These are phyloP conservation scores for Penicillium sp. DNA, from an alignment of 2,329 filamentous ascomycete species.

Conservation along the genomic window DNA sequence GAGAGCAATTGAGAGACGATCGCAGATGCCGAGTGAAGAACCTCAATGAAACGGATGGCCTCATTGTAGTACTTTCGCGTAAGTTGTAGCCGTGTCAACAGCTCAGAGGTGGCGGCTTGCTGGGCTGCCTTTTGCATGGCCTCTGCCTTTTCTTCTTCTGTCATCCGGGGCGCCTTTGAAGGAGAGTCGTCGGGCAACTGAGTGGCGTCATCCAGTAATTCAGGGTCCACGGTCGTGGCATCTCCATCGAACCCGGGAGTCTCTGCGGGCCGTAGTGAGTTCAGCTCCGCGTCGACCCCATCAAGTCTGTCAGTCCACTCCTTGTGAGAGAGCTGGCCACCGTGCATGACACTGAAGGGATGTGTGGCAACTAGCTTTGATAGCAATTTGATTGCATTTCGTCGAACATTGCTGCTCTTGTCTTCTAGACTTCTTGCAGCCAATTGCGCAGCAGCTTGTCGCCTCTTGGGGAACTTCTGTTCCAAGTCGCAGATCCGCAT, in stretches of 20 bases:
- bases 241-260: conserved; percentile 74
- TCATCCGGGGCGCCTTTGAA: conserved; percentile 71
- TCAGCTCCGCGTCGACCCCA: conserved; percentile 80
- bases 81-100: conserved; percentile 83
- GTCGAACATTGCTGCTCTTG: conserved; percentile 95
- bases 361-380: conserved; percentile 90
- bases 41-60: conserved; percentile 90
- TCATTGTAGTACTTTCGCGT: conserved; percentile 93
- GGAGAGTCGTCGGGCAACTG: conserved; percentile 71
- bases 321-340: conserved; percentile 79
- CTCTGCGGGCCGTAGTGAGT: conserved; percentile 76
- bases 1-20: conserved; percentile 86
- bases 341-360: conserved; percentile 90
- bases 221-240: conserved; percentile 75
- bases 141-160: conserved; percentile 76
- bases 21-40: conserved; percentile 80
- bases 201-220: conserved; percentile 86
- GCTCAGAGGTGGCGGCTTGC: conserved; percentile 86
- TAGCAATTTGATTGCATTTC: conserved; percentile 93
- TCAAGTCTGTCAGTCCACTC: conserved; percentile 86
- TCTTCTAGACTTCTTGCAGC: conserved; percentile 90
- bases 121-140: conserved; percentile 80
- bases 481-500: conserved; percentile 91
- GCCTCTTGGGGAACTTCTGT: conserved; percentile 90
- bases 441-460: conserved; percentile 85